Conservation (phyloP, 768 basidiomycete species). For the Boletus tylopilopsis region DNA sequence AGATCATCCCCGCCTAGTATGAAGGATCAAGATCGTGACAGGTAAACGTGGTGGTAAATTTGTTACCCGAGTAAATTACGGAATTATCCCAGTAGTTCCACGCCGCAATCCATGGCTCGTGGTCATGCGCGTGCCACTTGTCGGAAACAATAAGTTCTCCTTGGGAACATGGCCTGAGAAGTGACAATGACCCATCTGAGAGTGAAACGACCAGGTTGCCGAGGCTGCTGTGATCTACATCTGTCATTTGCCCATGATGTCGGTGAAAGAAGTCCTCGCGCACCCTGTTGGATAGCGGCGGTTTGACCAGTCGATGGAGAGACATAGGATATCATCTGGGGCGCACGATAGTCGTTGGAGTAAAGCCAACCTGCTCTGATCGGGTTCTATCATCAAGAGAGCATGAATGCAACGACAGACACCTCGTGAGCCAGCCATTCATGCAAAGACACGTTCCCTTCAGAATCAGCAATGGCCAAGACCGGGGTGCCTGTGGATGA, state of each 20-base stretch:
- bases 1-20: conserved; percentile 89
- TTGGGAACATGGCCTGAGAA: conserved; percentile 48
- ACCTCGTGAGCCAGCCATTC: conserved; percentile 52
- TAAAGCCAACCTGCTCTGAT: conserved; percentile 38
- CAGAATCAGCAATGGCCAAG: conserved; percentile 80
- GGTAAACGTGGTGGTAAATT: not conserved
- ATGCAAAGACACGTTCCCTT: conserved; percentile 70
- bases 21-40: not conserved
- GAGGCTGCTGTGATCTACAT: conserved; percentile 34
- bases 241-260: not conserved
- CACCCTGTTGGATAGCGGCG: conserved; percentile 51
- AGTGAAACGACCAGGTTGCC: conserved; percentile 75
- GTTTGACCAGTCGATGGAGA: conserved; percentile 94
- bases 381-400: not conserved
- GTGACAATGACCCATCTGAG: conserved; percentile 73
- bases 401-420: not conserved
- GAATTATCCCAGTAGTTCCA: conserved; percentile 87
- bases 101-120: conserved; percentile 90
- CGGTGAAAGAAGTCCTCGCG: conserved; percentile 14
- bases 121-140: conserved; percentile 86
- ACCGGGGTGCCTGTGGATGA: conserved; percentile 38
- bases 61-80: conserved; percentile 78
- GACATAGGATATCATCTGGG: conserved; percentile 61
- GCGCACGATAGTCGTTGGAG: conserved; percentile 46
- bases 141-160: conserved; percentile 43